Evolutionary conservation across 2,329 filamentous ascomycete species (phyloP).

Genomic region (Pseudogymnoascus sp.): DNA sequence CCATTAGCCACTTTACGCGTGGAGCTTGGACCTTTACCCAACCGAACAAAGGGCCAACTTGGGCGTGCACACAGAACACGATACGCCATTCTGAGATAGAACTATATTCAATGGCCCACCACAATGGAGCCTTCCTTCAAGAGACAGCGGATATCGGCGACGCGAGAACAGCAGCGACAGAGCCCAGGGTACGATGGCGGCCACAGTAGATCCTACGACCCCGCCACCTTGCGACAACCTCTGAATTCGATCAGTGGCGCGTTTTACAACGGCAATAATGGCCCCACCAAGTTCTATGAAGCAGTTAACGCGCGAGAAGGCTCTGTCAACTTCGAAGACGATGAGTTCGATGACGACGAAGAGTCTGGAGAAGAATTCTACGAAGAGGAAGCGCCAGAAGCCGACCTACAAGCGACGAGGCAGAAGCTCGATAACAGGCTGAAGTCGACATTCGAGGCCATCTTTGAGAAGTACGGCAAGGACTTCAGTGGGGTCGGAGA

Average conservation of each 20-base stretch:
- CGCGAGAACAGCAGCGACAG: neutral
- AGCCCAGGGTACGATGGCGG: neutral
- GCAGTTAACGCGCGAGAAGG: neutral
- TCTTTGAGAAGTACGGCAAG: slow-evolving; percentile 80
- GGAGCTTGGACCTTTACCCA: neutral
- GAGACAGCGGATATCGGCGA: neutral
- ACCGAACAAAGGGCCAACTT: neutral
- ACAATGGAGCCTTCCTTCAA: neutral
- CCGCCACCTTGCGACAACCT: neutral
- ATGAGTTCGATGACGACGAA: slow-evolving; percentile 1
- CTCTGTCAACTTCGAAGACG: neutral
- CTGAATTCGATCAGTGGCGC: neutral
- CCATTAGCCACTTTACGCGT: slow-evolving; percentile 7
- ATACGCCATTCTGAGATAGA: neutral
- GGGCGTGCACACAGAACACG: neutral
- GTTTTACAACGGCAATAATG: neutral
- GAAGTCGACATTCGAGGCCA: slow-evolving; percentile 77
- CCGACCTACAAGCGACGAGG: slow-evolving; percentile 54
- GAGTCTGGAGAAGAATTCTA: slow-evolving; percentile 24
- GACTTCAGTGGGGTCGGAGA: slow-evolving; percentile 81
- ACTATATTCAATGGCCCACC: neutral
- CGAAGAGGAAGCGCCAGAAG: slow-evolving; percentile 43
- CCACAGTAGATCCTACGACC: neutral
- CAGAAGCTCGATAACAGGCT: slow-evolving; percentile 63
- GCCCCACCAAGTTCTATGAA: neutral